Percentiles rank a stretch among this genome's conserved stretches.
Evolutionary conservation across 805 yeast species (phyloP).

Genomic region (Metschnikowia kunwiensis): DNA sequence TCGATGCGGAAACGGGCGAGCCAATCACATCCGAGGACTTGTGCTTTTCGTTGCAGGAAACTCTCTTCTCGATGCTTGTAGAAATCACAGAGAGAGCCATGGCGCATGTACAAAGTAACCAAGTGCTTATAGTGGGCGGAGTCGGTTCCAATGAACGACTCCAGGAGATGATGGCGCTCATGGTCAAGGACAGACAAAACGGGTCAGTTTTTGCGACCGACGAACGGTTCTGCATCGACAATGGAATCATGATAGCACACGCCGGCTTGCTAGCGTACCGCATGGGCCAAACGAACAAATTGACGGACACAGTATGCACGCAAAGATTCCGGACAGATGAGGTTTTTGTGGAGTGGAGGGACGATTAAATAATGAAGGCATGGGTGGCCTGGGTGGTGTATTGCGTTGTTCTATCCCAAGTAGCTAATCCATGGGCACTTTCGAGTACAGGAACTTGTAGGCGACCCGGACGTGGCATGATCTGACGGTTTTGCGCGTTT

Average conservation of each 20-base stretch:
- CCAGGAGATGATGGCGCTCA: constrained; percentile 94
- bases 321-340: constrained; percentile 95
- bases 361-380: constrained; percentile 31
- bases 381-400: too few relatives aligned
- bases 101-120: constrained; percentile 91
- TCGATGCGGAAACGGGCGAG: constrained; percentile 45
- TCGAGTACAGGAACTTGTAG: too few relatives aligned
- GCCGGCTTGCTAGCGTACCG: constrained; percentile 88
- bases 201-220: constrained; percentile 94
- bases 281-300: constrained; percentile 63
- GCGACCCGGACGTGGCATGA: constrained; percentile 11
- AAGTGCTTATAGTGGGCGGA: constrained; percentile 95
- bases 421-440: too few relatives aligned
- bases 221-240: constrained; percentile 94
- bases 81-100: constrained; percentile 97
- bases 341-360: constrained; percentile 88
- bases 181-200: constrained; percentile 80
- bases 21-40: constrained; percentile 77
- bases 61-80: constrained; percentile 90
- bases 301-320: constrained; percentile 78
- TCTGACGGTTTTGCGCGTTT: constrained; percentile 4
- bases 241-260: constrained; percentile 98
- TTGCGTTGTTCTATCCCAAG: too few relatives aligned
- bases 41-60: constrained; percentile 91
- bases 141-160: constrained; percentile 93